phyloP scores from a whole-genome alignment of 176 grass and related monocot genomes.

The Bothriochloa decipiens region DNA sequence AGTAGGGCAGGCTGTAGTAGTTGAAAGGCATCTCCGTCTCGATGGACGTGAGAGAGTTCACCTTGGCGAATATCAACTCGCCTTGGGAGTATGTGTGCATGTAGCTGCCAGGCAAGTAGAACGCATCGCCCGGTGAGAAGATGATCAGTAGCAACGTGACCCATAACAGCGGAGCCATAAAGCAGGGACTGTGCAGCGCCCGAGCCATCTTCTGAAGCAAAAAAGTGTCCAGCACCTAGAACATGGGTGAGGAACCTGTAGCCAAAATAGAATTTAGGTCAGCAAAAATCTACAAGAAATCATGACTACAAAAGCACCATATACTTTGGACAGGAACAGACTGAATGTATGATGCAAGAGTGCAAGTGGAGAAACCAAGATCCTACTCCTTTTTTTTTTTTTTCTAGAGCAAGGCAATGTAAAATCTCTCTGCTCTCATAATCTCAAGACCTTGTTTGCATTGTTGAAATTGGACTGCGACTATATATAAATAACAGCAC shows the following conservation, averaged over 20 bases:
- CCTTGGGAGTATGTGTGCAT: constrained; percentile 74
- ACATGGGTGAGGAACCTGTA: constrained; percentile 50
- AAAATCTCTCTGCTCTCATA: not conserved
- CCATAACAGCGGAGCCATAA: constrained; percentile 32
- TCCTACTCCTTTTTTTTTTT: not conserved
- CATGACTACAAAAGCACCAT: too few relatives aligned
- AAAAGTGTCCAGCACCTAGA: constrained; percentile 28
- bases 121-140: constrained; percentile 47
- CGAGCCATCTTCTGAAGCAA: constrained; percentile 42
- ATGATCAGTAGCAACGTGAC: constrained; percentile 35
- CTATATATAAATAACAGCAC: not conserved
- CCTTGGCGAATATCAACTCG: constrained; percentile 66
- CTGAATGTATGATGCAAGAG: not conserved
- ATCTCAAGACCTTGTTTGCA: too few relatives aligned
- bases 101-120: constrained; percentile 89
- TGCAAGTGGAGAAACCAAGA: not conserved
- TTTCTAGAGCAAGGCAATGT: not conserved
- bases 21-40: constrained; percentile 83
- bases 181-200: not conserved
- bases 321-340: not conserved
- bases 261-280: not conserved
- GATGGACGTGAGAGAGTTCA: constrained; percentile 88
- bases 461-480: not conserved
- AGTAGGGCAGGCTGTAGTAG: constrained; percentile 87
- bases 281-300: not conserved